Percentiles rank a stretch among this genome's conserved stretches.
Conservation (phyloP, 1,284 basidiomycete genomes). For the Rhodotorula sp. region DNA sequence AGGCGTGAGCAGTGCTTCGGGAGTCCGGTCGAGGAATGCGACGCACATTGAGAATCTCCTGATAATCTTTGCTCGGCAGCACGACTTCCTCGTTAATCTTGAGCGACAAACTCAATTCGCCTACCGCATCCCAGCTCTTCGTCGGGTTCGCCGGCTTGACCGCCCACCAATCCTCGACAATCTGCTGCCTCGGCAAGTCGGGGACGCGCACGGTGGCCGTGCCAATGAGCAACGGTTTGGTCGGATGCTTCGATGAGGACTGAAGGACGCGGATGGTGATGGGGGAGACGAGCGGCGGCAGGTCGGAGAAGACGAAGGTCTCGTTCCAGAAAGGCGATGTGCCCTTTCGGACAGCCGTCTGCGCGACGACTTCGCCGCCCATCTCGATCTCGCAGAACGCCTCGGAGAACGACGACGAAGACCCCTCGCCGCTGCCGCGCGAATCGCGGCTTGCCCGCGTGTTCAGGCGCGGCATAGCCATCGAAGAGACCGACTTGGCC, state of each 20-base stretch:
- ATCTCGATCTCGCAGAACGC: slow-evolving; percentile 44
- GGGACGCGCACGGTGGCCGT: slow-evolving; percentile 63
- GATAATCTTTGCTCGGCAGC: slow-evolving; percentile 40
- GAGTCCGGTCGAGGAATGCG: too few species aligned
- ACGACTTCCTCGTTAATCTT: slow-evolving; percentile 69
- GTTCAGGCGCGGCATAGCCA: slow-evolving; percentile 4
- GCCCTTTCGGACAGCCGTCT: slow-evolving; percentile 68
- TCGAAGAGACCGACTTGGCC: slow-evolving; percentile 5
- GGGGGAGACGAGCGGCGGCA: slow-evolving; percentile 34
- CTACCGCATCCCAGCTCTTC: slow-evolving; percentile 50
- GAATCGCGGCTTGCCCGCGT: neutral
- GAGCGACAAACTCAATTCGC: slow-evolving; percentile 69
- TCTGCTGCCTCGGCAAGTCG: slow-evolving; percentile 69
- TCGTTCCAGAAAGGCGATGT: slow-evolving; percentile 67
- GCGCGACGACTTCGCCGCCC: slow-evolving; percentile 57
- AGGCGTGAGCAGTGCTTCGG: too few species aligned
- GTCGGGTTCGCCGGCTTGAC: slow-evolving; percentile 49
- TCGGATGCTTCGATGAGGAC: slow-evolving; percentile 29
- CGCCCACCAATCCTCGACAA: slow-evolving; percentile 79
- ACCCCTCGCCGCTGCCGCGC: slow-evolving; percentile 5
- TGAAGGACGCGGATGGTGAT: slow-evolving; percentile 37
- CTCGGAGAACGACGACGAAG: slow-evolving; percentile 1
- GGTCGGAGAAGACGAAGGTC: slow-evolving; percentile 54
- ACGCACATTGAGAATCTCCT: slow-evolving; percentile 33
- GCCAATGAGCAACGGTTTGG: slow-evolving; percentile 51